Evolutionary conservation across 352 stramenopile species (phyloP), one percentile per base, ranked within the genome.

Genomic region (Pythium rishiriense): DNA sequence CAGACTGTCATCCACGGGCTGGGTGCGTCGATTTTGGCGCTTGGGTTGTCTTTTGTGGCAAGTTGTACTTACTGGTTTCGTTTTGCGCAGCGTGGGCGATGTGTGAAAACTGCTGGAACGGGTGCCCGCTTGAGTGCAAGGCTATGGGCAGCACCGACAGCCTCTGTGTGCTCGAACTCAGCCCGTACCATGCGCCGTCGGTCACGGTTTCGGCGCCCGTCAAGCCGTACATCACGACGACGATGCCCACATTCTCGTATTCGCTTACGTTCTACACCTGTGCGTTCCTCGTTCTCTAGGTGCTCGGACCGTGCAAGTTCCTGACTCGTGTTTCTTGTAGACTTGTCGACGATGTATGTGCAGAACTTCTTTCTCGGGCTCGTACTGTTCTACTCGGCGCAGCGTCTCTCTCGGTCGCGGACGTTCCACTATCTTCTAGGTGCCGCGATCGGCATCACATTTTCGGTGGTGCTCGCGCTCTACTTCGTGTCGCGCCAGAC

Each of bases 401-500:
- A 76, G 29, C 74, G 72, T 37, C 70, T 94, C 42, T 85, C 83
- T 24, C 79, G 80, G 8, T 92, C 83, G 25, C 82, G 85, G 14
- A 66, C 81, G 31, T 95, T 95, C 72, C 86, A 95, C 74, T 95
- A 93, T 48, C 48, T 83, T 14, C 56, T 95, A 21, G 86, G 84
- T 28, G 84, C 82, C 6, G 53, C 72, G 21, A 65, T 92, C 53
- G 84, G 86, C 17, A 78, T 95, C 3, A 87, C 83, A 54, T 93
- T 90, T 63, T 95, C 86, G 26, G 79, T 82, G 24, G 64, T 91
- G 57, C 52, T 95, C 14, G 81, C 86, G 26, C 64, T 93, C 22
- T 95, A 95, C 59, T 79, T 93, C 21, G 75, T 95, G 64, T 85
- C 86, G 41, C 84, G 83, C 24, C 86, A 95, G 59, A 88, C 81